Percentiles rank a stretch among this genome's conserved stretches.
Conservation (phyloP, 2,329 filamentous ascomycete genomes). For the Colletotrichum gigasporum region DNA sequence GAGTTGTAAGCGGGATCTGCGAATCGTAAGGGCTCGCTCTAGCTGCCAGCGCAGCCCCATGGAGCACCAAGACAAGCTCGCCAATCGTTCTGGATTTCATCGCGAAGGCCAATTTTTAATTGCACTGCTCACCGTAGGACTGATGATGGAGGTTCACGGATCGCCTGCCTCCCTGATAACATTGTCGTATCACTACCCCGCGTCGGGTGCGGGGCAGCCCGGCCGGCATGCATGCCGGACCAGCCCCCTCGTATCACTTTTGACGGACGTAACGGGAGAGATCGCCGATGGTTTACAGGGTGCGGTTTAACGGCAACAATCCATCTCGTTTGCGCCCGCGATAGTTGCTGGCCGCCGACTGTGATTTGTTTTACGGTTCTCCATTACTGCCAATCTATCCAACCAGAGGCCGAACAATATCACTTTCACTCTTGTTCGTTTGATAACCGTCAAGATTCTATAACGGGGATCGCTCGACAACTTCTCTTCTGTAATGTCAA, state of each 20-base stretch:
- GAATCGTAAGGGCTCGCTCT: not conserved
- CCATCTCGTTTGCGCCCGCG: not conserved
- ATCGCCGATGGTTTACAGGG: not conserved
- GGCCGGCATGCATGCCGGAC: not conserved
- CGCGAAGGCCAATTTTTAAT: not conserved
- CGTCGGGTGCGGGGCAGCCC: not conserved
- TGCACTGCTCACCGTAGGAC: too few relatives aligned
- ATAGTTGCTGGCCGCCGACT: too few relatives aligned
- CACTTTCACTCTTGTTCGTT: too few relatives aligned
- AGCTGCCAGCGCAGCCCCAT: not conserved
- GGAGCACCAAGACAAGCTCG: not conserved
- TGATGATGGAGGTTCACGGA: not conserved
- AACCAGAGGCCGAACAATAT: too few relatives aligned
- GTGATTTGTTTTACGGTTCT: too few relatives aligned
- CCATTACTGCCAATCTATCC: too few relatives aligned
- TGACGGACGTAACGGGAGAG: not conserved
- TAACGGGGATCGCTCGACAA: too few relatives aligned
- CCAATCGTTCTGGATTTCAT: not conserved
- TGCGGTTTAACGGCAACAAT: not conserved
- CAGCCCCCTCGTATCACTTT: not conserved
- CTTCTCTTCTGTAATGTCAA: too few relatives aligned
- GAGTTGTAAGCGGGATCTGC: slow-evolving; percentile 1
- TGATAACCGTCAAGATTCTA: too few relatives aligned
- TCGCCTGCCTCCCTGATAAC: not conserved
- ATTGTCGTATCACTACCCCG: slow-evolving; percentile 2